Base-by-base conservation (phyloP, 2,329 filamentous ascomycete genomes). In the Claviceps fusiformis region DNA sequence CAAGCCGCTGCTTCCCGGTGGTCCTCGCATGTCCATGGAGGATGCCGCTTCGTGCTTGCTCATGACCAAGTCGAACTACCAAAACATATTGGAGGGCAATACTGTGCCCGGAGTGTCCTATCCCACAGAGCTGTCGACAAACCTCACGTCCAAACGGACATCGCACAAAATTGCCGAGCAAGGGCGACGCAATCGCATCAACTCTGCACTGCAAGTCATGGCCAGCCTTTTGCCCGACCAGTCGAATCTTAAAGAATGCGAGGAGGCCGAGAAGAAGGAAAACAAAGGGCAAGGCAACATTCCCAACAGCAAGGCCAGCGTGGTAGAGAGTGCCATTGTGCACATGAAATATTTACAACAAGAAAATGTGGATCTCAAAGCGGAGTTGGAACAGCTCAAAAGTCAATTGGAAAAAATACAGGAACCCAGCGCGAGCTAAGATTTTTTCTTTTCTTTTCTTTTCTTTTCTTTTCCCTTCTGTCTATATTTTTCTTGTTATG, bases 91-190 rank as follows among this genome's bases (percentile, higher is more conserved):
- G 11, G 93, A 97, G 67, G 93, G 93, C 51, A 97, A 90, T 52
- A 85, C 86, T 55, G 82, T 96, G 0, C 91, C 91, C 0, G 92
- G 92, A 13, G 86, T 96, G 13, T 87, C 86, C 1, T 97, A 96
- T 62, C 91, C 92, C 0, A 89, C 87, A 62, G 88, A 91, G 53
- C 77, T 98, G 46, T 95, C 91, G 7, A 95, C 91, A 27, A 95
- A 95, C 60, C 74, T 98, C 31, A 96, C 91, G 0, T 95, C 90
- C 3, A 98, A 98, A 73, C 86, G 92, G 54, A 97, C 93, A 2
- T 95, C 90, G 47, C 93, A 98, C 73, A 98, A 98, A 71, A 89
- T 98, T 61, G 93, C 93, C 19, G 93, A 98, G 71, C 93, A 98
- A 72, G 93, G 93, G 7, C 83, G 93, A 50, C 79, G 93, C 57